A percentile compares a stretch with the other conserved stretches of the same genome.
Conservation (phyloP, 345 rosid species). For the Erysimum cheiranthoides region DNA sequence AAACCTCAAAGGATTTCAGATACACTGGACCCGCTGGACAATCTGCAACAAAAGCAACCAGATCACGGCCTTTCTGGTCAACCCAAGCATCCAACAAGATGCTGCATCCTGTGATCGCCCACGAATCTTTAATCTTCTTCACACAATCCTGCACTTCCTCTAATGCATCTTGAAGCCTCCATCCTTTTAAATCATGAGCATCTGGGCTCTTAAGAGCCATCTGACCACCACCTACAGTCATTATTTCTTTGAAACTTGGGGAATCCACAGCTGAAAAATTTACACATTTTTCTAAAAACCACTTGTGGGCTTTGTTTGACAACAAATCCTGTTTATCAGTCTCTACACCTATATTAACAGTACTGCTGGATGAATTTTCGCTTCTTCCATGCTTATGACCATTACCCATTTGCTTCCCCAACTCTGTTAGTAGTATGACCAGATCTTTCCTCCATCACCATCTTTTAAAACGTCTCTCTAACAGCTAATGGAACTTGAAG, state of each 20-base stretch:
- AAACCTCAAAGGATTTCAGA: slow-evolving; percentile 56
- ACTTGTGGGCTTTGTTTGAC: slow-evolving; percentile 30
- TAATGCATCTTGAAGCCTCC: slow-evolving; percentile 49
- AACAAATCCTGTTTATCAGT: slow-evolving; percentile 24
- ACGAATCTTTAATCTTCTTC: slow-evolving; percentile 52
- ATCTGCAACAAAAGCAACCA: slow-evolving; percentile 61
- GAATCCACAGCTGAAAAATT: slow-evolving; percentile 52
- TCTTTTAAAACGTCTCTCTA: slow-evolving; percentile 39
- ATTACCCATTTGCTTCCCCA: slow-evolving; percentile 17
- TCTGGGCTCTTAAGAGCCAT: slow-evolving; percentile 40
- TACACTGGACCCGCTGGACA: slow-evolving; percentile 62
- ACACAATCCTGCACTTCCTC: slow-evolving; percentile 51
- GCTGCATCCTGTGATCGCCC: slow-evolving; percentile 68
- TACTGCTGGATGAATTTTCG: background rate
- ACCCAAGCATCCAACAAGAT: slow-evolving; percentile 68
- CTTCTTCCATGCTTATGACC: slow-evolving; percentile 34
- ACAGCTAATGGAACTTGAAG: slow-evolving; percentile 47
- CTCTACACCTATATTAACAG: slow-evolving; percentile 11
- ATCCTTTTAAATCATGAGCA: slow-evolving; percentile 47
- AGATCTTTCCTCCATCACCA: background rate
- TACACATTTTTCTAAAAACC: slow-evolving; percentile 52
- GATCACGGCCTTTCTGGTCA: slow-evolving; percentile 52
- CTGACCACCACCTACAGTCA: slow-evolving; percentile 21
- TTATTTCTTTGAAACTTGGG: slow-evolving; percentile 49
- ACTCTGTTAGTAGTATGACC: background rate